A percentile compares a stretch with the other conserved stretches of the same genome.
Conservation (phyloP, 2,329 filamentous ascomycete genomes). For the Arthrobotrys sinensis region DNA sequence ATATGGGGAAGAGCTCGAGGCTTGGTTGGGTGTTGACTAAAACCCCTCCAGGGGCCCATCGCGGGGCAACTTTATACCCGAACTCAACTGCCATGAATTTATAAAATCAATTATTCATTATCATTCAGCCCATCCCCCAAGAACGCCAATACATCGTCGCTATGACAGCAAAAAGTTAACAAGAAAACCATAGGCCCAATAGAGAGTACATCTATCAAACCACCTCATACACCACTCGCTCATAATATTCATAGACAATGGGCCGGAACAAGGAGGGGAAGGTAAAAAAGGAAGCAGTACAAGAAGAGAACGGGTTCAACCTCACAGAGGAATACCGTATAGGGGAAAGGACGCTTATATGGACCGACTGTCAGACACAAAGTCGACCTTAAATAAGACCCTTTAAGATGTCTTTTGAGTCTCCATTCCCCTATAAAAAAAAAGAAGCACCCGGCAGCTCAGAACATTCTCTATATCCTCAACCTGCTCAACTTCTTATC, state of each 20-base stretch:
- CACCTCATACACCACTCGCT: conserved; percentile 16
- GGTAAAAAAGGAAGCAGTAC: conserved; percentile 1
- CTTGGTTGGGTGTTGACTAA: conserved; percentile 20
- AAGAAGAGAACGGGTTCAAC: conserved; percentile 8
- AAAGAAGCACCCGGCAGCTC: conserved; percentile 5
- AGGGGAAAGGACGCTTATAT: conserved; percentile 21
- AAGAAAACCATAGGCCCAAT: background rate
- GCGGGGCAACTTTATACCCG: conserved; percentile 4
- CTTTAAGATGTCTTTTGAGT: too few species aligned
- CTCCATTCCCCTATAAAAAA: conserved; percentile 1
- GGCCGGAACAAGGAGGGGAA: background rate
- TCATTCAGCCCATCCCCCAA: conserved; percentile 23
- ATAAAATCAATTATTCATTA: conserved; percentile 6
- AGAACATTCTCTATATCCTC: conserved; percentile 43
- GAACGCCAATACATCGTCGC: conserved; percentile 19
- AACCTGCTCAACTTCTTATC: conserved; percentile 64
- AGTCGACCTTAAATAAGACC: too few species aligned
- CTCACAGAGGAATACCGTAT: background rate
- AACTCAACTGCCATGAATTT: too few species aligned
- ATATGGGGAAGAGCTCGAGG: conserved; percentile 1
- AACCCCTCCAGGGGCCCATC: conserved; percentile 9
- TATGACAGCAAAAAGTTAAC: background rate
- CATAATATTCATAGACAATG: conserved; percentile 22
- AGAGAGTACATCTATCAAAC: background rate
- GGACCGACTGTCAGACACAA: too few species aligned